A percentile compares a stretch with the other conserved stretches of the same genome.
Conservation (phyloP, 768 basidiomycete species). For the Psilocybe sp. region DNA sequence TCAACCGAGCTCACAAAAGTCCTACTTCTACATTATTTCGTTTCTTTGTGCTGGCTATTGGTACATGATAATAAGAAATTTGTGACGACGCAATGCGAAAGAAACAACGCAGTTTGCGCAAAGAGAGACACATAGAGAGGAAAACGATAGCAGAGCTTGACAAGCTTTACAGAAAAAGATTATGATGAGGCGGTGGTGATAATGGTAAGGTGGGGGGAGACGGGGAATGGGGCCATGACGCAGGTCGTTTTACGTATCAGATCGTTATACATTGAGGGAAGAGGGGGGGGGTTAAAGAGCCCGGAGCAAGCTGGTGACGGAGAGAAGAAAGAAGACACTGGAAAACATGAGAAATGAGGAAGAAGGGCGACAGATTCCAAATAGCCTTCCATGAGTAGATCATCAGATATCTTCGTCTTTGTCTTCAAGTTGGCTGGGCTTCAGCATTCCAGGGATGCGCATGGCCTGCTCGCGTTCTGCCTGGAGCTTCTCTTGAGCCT, state of each 20-base stretch:
- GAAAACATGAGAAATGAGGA: slow-evolving; percentile 19
- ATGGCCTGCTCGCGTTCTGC: slow-evolving; percentile 87
- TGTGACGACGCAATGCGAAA: slow-evolving; percentile 18
- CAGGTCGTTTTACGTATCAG: slow-evolving; percentile 27
- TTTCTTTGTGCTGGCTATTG: slow-evolving; percentile 36
- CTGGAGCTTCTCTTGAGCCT: slow-evolving; percentile 71
- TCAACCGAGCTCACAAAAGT: slow-evolving; percentile 4
- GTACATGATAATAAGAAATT: slow-evolving; percentile 37
- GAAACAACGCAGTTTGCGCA: slow-evolving; percentile 17
- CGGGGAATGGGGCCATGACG: slow-evolving; percentile 23
- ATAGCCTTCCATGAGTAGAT: slow-evolving; percentile 28
- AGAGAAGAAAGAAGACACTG: slow-evolving; percentile 9
- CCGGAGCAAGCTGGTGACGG: slow-evolving; percentile 23
- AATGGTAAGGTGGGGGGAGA: slow-evolving; percentile 24
- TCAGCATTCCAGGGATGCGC: slow-evolving; percentile 97
- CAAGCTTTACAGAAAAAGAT: slow-evolving; percentile 19
- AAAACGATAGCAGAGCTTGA: slow-evolving; percentile 27
- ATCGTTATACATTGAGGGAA: slow-evolving; percentile 23
- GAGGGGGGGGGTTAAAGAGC: slow-evolving; percentile 17
- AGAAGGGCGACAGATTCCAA: slow-evolving; percentile 17
- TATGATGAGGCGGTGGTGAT: slow-evolving; percentile 3
- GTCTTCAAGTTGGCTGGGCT: slow-evolving; percentile 92
- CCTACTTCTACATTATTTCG: slow-evolving; percentile 43
- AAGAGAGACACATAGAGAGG: slow-evolving; percentile 16
- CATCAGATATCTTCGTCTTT: slow-evolving; percentile 83